Evolutionary conservation across 1,284 basidiomycete genomes (phyloP).

Genomic region (Chondrostereum purpureum): DNA sequence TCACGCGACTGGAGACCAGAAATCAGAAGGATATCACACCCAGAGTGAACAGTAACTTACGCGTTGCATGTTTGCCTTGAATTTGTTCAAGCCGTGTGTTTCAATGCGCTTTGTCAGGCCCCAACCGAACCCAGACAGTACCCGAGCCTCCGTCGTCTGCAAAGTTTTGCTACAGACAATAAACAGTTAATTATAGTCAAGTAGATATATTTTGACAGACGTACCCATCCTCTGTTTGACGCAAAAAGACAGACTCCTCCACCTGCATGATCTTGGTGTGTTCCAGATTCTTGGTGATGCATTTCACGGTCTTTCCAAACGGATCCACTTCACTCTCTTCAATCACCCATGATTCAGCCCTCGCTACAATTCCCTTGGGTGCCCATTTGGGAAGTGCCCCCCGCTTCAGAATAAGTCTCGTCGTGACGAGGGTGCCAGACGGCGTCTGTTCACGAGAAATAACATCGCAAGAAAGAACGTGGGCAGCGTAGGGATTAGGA

Average conservation of each 20-base stretch:
- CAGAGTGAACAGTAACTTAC: conserved; percentile 30
- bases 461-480: conserved; percentile 94
- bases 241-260: conserved; percentile 64
- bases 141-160: conserved; percentile 71
- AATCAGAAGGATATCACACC: conserved; percentile 14
- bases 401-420: conserved; percentile 87
- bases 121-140: conserved; percentile 77
- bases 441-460: conserved; percentile 74
- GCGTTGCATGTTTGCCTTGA: conserved; percentile 74
- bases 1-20: conserved; percentile 60
- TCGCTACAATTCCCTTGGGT: conserved; percentile 69
- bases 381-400: conserved; percentile 91
- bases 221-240: conserved; percentile 59
- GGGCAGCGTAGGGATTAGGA: conserved; percentile 92
- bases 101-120: conserved; percentile 76
- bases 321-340: conserved; percentile 90
- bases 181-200: conserved; percentile 10
- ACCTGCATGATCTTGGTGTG: conserved; percentile 82
- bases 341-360: conserved; percentile 80
- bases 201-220: conserved; percentile 17
- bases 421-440: conserved; percentile 76
- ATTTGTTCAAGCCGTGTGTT: conserved; percentile 66
- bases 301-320: conserved; percentile 59
- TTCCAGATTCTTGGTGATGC: conserved; percentile 74
- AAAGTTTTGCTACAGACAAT: conserved; percentile 50